Conservation (phyloP, 257 asterid genomes). For the Buddleja alternifolia region DNA sequence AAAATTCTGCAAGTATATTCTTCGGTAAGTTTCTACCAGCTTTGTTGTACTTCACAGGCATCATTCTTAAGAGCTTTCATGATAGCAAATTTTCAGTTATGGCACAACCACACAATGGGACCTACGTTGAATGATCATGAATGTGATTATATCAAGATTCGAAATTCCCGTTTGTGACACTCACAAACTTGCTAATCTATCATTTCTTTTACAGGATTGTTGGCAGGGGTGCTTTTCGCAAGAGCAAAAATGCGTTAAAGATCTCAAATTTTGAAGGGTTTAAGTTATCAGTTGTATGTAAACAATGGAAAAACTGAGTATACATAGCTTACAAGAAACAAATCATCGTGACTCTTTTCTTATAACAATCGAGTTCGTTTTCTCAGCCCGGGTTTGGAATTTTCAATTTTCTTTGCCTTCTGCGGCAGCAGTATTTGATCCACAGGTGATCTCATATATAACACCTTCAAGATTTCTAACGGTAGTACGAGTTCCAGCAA, state of each 20-base stretch:
- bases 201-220: constrained; percentile 52
- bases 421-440: constrained; percentile 13
- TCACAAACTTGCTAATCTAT: constrained; percentile 16
- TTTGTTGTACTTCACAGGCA: background rate
- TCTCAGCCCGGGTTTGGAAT: no score
- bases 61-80: no score
- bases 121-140: no score
- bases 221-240: constrained; percentile 91
- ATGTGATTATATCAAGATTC: no score
- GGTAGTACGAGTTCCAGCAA: constrained; percentile 62
- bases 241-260: constrained; percentile 77
- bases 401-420: background rate
- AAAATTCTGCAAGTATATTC: constrained; percentile 81
- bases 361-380: background rate
- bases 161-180: background rate
- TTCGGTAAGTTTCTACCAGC: constrained; percentile 55
- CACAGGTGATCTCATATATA: constrained; percentile 60
- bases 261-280: constrained; percentile 37
- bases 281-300: constrained; percentile 6
- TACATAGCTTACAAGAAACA: background rate
- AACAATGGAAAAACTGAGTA: background rate
- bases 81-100: no score
- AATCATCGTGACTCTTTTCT: background rate
- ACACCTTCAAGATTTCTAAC: constrained; percentile 75
- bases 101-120: no score